Conservation (phyloP, 345 rosid species). For the Lepidium didymum region DNA sequence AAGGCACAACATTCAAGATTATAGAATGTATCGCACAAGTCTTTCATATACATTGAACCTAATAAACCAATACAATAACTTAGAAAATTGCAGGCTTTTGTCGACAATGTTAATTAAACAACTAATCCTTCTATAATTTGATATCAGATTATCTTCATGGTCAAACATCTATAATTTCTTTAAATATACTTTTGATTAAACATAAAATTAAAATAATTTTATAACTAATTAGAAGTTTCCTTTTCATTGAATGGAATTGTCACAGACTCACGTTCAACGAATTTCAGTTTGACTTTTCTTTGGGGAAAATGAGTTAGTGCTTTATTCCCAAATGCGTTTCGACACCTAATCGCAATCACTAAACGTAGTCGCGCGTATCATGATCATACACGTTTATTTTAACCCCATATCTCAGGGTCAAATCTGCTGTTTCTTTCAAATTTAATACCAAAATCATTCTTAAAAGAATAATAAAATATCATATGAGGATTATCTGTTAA, state of each 20-base stretch:
- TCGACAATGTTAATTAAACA: background rate
- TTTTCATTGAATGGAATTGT: background rate
- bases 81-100: background rate
- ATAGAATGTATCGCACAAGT: too few species aligned
- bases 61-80: background rate
- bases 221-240: background rate
- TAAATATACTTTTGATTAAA: background rate
- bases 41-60: constrained; percentile 3
- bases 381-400: constrained; percentile 1
- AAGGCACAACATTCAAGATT: too few species aligned
- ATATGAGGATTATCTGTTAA: background rate
- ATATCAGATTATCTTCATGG: background rate
- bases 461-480: background rate
- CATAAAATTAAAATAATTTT: background rate
- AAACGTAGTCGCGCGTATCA: constrained; percentile 4
- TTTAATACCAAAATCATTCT: background rate
- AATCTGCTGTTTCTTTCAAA: background rate
- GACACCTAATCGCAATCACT: background rate
- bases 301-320: background rate
- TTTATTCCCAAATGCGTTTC: background rate
- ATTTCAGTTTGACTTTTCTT: background rate
- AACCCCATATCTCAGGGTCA: background rate
- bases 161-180: background rate
- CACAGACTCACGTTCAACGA: background rate
- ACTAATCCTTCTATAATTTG: background rate